phyloP scores from a whole-genome alignment of 306 rosid genomes.

The Fragaria vesca region DNA sequence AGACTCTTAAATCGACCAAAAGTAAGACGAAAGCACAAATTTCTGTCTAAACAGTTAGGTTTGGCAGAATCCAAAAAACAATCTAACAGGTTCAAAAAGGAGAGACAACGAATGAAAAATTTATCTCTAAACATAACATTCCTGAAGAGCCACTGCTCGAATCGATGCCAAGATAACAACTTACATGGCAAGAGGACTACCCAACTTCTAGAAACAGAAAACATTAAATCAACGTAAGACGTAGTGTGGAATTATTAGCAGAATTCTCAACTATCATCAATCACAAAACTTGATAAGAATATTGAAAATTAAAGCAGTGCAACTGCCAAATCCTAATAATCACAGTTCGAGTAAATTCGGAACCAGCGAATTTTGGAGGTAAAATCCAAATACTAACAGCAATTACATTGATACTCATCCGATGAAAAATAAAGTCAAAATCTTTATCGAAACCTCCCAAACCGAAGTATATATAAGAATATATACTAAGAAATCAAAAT shows the following conservation, averaged over 20 bases:
- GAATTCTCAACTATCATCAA: not conserved
- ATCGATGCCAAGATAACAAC: not conserved
- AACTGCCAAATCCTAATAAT: not conserved
- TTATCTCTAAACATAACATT: not conserved
- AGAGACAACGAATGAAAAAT: not conserved
- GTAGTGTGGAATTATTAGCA: not conserved
- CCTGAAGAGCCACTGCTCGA: not conserved
- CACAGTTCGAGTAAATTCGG: not conserved
- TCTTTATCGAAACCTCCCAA: too few relatives aligned
- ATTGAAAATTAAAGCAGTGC: not conserved
- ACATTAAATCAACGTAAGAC: not conserved
- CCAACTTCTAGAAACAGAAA: not conserved
- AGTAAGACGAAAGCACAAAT: not conserved
- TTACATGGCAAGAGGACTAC: not conserved
- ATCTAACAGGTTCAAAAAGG: not conserved
- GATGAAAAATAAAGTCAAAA: not conserved
- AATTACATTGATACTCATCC: not conserved
- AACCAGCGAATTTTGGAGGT: not conserved
- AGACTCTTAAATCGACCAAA: not conserved
- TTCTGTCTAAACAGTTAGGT: not conserved
- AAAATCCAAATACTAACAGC: not conserved
- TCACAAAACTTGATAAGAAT: not conserved
- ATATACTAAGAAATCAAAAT: not conserved
- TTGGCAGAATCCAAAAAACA: not conserved
- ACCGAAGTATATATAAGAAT: not conserved